A percentile compares a stretch with the other conserved stretches of the same genome.
These are phyloP conservation scores for Boletus sp. DNA, from an alignment of 768 basidiomycete genomes.

Conservation along the genomic window DNA sequence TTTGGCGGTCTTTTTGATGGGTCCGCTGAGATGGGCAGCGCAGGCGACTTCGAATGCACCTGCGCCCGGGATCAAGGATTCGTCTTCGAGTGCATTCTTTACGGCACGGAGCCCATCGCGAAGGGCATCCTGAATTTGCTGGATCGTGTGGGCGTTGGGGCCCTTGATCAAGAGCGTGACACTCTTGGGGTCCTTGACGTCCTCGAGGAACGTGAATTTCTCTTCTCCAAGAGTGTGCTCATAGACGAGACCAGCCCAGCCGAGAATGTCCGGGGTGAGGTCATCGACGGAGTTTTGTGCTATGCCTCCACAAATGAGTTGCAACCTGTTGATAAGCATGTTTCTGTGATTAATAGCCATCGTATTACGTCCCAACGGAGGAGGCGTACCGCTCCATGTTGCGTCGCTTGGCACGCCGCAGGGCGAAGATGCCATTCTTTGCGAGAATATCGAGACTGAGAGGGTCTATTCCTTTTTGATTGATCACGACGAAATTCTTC, in stretches of 20 bases:
- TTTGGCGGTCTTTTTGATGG: slow-evolving; percentile 83
- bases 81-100: slow-evolving; percentile 95
- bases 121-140: slow-evolving; percentile 97
- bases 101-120: slow-evolving; percentile 95
- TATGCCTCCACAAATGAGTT: slow-evolving; percentile 90
- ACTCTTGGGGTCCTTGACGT: slow-evolving; percentile 91
- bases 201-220: slow-evolving; percentile 96
- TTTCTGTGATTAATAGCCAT: slow-evolving; percentile 23
- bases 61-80: slow-evolving; percentile 87
- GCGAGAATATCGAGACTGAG: slow-evolving; percentile 93
- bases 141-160: slow-evolving; percentile 93
- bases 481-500: slow-evolving; percentile 92
- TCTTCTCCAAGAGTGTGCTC: slow-evolving; percentile 99
- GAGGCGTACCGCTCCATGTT: slow-evolving; percentile 90
- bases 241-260: slow-evolving; percentile 98
- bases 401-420: slow-evolving; percentile 93
- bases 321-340: slow-evolving; percentile 53
- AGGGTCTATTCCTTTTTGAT: slow-evolving; percentile 99
- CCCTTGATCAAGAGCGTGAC: slow-evolving; percentile 98
- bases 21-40: slow-evolving; percentile 75
- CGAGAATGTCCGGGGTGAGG: slow-evolving; percentile 84
- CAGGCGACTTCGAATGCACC: slow-evolving; percentile 97
- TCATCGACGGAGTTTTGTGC: slow-evolving; percentile 99
- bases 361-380: slow-evolving; percentile 28
- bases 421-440: slow-evolving; percentile 93